Base-by-base conservation (phyloP, 2,329 filamentous ascomycete genomes). In the Davidsoniella virescens region DNA sequence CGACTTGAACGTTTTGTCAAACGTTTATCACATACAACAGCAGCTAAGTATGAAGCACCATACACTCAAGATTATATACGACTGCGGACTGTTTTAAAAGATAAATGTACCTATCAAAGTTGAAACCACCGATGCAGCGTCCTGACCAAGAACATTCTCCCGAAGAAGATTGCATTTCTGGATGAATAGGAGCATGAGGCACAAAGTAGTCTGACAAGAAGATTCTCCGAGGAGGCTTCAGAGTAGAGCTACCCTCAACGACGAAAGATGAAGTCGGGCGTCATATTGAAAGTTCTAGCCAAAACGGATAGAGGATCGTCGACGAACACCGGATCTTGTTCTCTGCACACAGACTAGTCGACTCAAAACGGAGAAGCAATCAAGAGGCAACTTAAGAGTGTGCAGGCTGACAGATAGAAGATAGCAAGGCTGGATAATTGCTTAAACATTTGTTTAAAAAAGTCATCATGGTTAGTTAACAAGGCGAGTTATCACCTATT, bases 341-440 rank as follows among this genome's bases (percentile, higher is more conserved):
- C 73, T 94, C 72, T 85, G 87, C 87, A 93, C 83, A 80, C 78
- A 84, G 87, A 94, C 87, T 92, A 80, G 88, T 92, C 80, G 82
- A 80, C 85, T 87, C 78, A 77, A 79, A 80, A 90, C 76, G 76
- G 83, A 74, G 69, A 69, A 76, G 72, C 62, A 71, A 71, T 67
- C 69, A 78, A 75, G 76, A 87, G 86, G 76, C 85, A 94, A 92
- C 87, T 94, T 84, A 94, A 94, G 82, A 84, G 84, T 82, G 84
- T 90, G 87, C 87, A 84, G 64, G 64, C 59, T 23, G 7, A 20
- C 12, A 20, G 23, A 25, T 23, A 25, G 33, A 37, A 8, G 37
- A 20, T 10, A 36, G 2, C 18, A 1, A 49, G 17, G 16, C 33
- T 17, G n/a, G 9, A 33, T 12, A 33, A 33, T 12, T 33, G 9